phyloP scores from a whole-genome alignment of 306 rosid genomes.

The Gleditsia sinensis region DNA sequence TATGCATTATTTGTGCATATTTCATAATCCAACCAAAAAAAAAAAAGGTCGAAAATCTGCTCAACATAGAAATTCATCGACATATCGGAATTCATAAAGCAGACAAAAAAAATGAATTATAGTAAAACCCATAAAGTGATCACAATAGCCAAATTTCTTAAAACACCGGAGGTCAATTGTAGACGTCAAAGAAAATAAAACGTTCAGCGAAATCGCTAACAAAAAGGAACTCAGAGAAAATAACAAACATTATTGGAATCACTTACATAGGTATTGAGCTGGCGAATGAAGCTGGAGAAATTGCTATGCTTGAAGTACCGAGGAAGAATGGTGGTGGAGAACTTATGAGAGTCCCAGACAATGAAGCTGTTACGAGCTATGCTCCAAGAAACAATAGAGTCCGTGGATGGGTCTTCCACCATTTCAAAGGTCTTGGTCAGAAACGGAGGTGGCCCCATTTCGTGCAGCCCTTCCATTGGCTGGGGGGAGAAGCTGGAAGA shows the following conservation, averaged over 20 bases:
- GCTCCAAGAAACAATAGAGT: conserved; percentile 89
- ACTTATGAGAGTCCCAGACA: conserved; percentile 79
- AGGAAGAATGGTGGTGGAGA: conserved; percentile 77
- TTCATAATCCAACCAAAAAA: too few relatives aligned
- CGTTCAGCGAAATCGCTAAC: too few relatives aligned
- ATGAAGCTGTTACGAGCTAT: conserved; percentile 83
- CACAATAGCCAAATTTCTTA: neutral
- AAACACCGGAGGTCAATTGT: neutral
- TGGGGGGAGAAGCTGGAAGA: conserved; percentile 57
- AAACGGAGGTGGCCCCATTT: conserved; percentile 89
- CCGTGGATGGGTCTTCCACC: conserved; percentile 90
- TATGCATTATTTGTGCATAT: neutral
- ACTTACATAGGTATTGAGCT: conserved; percentile 96
- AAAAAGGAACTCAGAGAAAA: neutral
- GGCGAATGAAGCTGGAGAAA: conserved; percentile 97
- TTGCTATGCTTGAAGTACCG: conserved; percentile 88
- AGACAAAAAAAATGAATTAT: too few relatives aligned
- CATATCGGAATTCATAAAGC: neutral
- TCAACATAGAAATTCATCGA: neutral
- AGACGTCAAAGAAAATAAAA: too few relatives aligned
- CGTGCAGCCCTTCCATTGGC: conserved; percentile 83
- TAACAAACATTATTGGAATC: too few relatives aligned
- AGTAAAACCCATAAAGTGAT: neutral
- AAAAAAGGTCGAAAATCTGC: neutral
- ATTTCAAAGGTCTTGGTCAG: conserved; percentile 86